Evolutionary conservation across 805 yeast species (phyloP), one percentile per base, ranked within the genome.

Genomic region (Ogataea degrootiae): DNA sequence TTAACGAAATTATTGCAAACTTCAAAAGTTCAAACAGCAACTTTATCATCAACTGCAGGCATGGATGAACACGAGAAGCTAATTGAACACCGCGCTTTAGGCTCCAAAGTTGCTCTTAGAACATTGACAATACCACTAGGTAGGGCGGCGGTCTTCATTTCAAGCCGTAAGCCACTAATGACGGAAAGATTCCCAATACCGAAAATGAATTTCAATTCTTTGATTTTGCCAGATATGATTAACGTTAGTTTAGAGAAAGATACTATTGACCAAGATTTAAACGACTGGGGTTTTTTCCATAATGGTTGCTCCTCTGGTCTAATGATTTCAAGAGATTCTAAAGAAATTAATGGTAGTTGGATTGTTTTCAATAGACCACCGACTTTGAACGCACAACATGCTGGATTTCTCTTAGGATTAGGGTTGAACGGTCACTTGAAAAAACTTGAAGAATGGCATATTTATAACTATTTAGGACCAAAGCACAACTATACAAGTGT

Each of bases 391-490:
- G 77, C 96, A 0, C 91, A 87, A 51, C 97, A 91, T 70, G 97
- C 97, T 21, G 99, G 99, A 0, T 90, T 94, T 56, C 66, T 94
- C n/a, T 67, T 89, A 17, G 99, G 97, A 0, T 70, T 94, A 23
- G 99, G 99, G 0, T 69, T 94, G 31, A 88, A 88, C 66, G 98
- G 98, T 0, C 96, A 91, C 61, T 68, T 94, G 57, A 81, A 77
- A 47, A 74, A 75, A 38, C 68, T 94, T 23, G 98, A 92, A 59
- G 97, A 94, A 63, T 94, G 98, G 97, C 97, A 91, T 61, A 86
- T 92, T 31, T 94, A 89, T 63, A 91, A 92, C 60, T 90, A 89
- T 55, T 69, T 94, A 45, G 96, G 96, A 0, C 96, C 96, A 0
- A 91, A 94, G 54, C 89, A 87, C 58, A 79, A 85, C 4, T 77